Conservation (phyloP, 805 yeast genomes). For the Starmerella bombicola region DNA sequence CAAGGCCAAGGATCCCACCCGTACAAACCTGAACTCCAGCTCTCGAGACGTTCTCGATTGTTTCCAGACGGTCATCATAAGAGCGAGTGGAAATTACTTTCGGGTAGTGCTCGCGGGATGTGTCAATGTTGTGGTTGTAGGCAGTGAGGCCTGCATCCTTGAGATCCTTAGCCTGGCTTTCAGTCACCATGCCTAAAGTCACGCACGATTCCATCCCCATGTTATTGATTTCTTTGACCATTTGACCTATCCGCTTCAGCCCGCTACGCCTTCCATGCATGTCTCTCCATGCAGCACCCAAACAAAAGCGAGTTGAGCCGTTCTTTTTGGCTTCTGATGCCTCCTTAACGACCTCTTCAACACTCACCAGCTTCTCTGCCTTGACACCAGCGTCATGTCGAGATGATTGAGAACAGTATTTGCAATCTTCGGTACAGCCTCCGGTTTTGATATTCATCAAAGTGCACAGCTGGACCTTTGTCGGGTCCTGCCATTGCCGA, state of each 20-base stretch:
- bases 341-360: conserved; percentile 51
- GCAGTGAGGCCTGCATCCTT: conserved; percentile 68
- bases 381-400: conserved; percentile 58
- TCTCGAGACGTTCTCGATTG: conserved; percentile 49
- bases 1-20: conserved; percentile 70
- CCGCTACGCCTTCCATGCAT: conserved; percentile 68
- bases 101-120: conserved; percentile 65
- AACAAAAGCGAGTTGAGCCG: conserved; percentile 67
- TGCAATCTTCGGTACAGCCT: conserved; percentile 73
- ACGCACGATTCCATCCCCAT: conserved; percentile 68
- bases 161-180: conserved; percentile 47
- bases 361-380: conserved; percentile 49
- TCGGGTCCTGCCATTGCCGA: conserved; percentile 52
- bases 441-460: conserved; percentile 64
- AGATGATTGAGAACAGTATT: conserved; percentile 66
- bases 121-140: conserved; percentile 69
- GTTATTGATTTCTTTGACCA: conserved; percentile 52
- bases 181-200: conserved; percentile 63
- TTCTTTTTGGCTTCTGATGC: conserved; percentile 55
- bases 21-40: conserved; percentile 61
- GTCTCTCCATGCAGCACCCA: conserved; percentile 85
- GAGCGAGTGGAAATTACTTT: conserved; percentile 57
- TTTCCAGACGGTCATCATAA: conserved; percentile 57
- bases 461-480: conserved; percentile 63
- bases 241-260: conserved; percentile 45